phyloP scores from a whole-genome alignment of 2,329 filamentous ascomycete species.

The Aspergillus alliaceus region DNA sequence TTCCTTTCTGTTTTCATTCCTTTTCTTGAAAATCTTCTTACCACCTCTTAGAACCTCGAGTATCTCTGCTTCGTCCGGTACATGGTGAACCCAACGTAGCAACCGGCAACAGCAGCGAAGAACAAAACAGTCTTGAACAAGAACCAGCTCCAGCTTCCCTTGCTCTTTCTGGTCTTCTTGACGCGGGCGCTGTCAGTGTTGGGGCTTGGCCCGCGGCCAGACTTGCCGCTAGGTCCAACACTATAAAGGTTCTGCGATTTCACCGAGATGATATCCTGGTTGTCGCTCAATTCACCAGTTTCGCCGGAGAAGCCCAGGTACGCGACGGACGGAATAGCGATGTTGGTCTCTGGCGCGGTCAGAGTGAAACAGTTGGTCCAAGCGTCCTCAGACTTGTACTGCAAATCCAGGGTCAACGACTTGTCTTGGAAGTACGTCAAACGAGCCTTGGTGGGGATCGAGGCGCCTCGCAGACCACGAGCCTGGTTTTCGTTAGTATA shows the following conservation, averaged over 20 bases:
- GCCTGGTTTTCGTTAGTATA: constrained; percentile 50
- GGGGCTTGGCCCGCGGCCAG: constrained; percentile 12
- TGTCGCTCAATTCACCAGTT: constrained; percentile 94
- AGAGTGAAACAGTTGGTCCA: constrained; percentile 89
- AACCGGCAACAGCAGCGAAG: constrained; percentile 67
- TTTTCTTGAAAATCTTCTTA: neutral
- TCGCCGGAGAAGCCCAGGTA: constrained; percentile 69
- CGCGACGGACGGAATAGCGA: constrained; percentile 72
- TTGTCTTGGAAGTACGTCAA: constrained; percentile 98
- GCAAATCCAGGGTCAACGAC: constrained; percentile 81
- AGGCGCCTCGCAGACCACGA: constrained; percentile 79
- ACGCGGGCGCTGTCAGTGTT: constrained; percentile 24
- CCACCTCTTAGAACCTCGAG: constrained; percentile 32
- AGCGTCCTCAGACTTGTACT: constrained; percentile 86
- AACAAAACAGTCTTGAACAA: constrained; percentile 83
- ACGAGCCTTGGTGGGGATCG: constrained; percentile 77
- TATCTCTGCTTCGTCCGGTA: constrained; percentile 66
- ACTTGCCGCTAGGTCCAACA: constrained; percentile 25
- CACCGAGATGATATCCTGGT: constrained; percentile 93
- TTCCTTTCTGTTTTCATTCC: constrained; percentile 4
- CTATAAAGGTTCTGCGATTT: constrained; percentile 86
- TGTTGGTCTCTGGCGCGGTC: constrained; percentile 59
- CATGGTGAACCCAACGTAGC: constrained; percentile 80
- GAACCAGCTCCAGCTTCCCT: constrained; percentile 65
- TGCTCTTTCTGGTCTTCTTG: constrained; percentile 23